Evolutionary conservation across 352 stramenopile genomes (phyloP).

Genomic region (Pythium guiyangense): DNA sequence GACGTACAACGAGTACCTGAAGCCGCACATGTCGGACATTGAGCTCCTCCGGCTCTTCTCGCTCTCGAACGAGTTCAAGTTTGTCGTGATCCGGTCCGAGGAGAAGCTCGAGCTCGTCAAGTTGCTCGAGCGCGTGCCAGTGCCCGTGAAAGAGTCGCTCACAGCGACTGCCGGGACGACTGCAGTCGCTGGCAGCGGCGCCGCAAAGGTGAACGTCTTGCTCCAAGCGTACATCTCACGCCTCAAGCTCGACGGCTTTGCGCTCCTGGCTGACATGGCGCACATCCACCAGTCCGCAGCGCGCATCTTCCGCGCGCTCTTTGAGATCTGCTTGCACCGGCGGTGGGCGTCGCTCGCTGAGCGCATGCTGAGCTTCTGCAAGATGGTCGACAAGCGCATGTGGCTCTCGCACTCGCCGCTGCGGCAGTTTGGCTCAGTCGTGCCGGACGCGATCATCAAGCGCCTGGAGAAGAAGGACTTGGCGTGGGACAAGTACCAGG

Average conservation of each 20-base stretch:
- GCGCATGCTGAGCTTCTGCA: slow-evolving; percentile 95
- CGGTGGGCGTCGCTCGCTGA: slow-evolving; percentile 94
- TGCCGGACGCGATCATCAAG: slow-evolving; percentile 95
- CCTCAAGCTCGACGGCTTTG: slow-evolving; percentile 97
- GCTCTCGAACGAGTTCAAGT: slow-evolving; percentile 98
- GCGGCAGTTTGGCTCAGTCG: slow-evolving; percentile 91
- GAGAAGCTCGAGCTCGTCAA: slow-evolving; percentile 99
- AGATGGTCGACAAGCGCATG: slow-evolving; percentile 99
- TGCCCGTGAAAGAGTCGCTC: slow-evolving; percentile 97
- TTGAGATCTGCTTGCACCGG: slow-evolving; percentile 97
- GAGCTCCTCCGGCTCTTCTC: slow-evolving; percentile 99
- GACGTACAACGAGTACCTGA: slow-evolving; percentile 98
- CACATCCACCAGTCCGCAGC: slow-evolving; percentile 98
- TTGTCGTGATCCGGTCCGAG: slow-evolving; percentile 97
- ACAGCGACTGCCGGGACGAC: slow-evolving; percentile 35
- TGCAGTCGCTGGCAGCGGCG: slow-evolving; percentile 50
- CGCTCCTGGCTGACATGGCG: slow-evolving; percentile 97
- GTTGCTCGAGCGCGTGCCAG: slow-evolving; percentile 96
- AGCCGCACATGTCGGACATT: slow-evolving; percentile 99
- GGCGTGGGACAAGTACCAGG: slow-evolving; percentile 96
- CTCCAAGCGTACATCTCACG: slow-evolving; percentile 99
- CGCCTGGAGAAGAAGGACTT: slow-evolving; percentile 99
- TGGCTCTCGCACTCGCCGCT: slow-evolving; percentile 98
- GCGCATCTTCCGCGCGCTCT: slow-evolving; percentile 97
- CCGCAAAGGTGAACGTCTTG: slow-evolving; percentile 98